These are phyloP conservation scores for Spathaspora boniae DNA, from an alignment of 805 yeast species.

Conservation along the genomic window DNA sequence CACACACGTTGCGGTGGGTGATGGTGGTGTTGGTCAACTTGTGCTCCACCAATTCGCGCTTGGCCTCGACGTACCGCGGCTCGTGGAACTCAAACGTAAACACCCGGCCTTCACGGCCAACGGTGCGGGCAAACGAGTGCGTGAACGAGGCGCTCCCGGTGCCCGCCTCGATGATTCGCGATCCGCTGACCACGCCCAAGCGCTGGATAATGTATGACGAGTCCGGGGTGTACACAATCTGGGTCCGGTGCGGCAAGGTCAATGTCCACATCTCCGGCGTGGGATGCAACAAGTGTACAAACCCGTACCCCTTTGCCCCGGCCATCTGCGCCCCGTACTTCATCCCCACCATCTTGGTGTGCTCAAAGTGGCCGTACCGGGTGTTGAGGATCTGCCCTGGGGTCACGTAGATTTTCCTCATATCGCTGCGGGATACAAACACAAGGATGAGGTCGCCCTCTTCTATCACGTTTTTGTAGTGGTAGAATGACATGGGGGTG, in stretches of 20 bases:
- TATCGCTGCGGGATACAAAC: slow-evolving; percentile 75
- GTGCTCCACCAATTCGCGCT: slow-evolving; percentile 70
- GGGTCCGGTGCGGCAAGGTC: slow-evolving; percentile 96
- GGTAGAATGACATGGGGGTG: slow-evolving; percentile 45
- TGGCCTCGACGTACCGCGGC: slow-evolving; percentile 76
- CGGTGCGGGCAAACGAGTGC: slow-evolving; percentile 85
- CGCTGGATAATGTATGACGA: slow-evolving; percentile 87
- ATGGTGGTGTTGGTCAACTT: slow-evolving; percentile 60
- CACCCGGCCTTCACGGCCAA: slow-evolving; percentile 56
- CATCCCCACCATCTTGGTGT: slow-evolving; percentile 74
- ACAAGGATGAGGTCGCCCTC: slow-evolving; percentile 87
- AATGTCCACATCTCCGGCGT: slow-evolving; percentile 95
- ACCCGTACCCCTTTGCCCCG: slow-evolving; percentile 72
- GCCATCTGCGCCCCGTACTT: slow-evolving; percentile 84
- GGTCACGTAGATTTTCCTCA: slow-evolving; percentile 68
- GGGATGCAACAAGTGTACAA: slow-evolving; percentile 84
- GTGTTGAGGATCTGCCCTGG: slow-evolving; percentile 69
- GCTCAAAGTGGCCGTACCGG: slow-evolving; percentile 87
- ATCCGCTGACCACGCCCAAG: slow-evolving; percentile 67
- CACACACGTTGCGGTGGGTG: slow-evolving; percentile 91
- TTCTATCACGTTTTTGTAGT: slow-evolving; percentile 63
- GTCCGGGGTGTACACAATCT: slow-evolving; percentile 95
- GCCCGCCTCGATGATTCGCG: slow-evolving; percentile 91
- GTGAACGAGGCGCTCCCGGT: slow-evolving; percentile 97
- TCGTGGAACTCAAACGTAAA: slow-evolving; percentile 92